Evolutionary conservation across 2,329 filamentous ascomycete species (phyloP).

Genomic region (Colletotrichum sp.): DNA sequence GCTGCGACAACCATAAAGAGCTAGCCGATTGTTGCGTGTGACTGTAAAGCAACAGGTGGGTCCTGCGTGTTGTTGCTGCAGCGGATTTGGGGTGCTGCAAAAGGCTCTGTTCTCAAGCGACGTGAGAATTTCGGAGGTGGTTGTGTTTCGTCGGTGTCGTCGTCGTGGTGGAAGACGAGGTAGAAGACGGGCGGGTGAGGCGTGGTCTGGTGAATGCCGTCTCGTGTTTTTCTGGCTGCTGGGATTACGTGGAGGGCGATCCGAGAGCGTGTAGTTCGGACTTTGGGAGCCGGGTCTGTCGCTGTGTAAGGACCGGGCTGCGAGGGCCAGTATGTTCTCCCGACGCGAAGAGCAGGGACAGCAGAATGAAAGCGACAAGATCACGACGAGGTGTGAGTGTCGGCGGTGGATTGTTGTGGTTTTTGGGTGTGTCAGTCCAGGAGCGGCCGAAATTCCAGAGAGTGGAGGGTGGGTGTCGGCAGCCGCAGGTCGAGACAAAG

Average conservation of each 20-base stretch:
- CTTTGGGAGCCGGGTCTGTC: background rate
- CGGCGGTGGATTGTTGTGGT: slow-evolving; percentile 18
- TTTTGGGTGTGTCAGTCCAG: slow-evolving; percentile 14
- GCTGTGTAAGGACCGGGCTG: background rate
- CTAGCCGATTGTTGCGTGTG: background rate
- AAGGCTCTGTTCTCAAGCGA: background rate
- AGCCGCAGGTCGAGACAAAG: slow-evolving; percentile 19
- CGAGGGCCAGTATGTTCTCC: background rate
- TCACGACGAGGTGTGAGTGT: background rate
- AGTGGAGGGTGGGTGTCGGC: slow-evolving; percentile 13
- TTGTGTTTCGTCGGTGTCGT: background rate
- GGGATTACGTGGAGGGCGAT: slow-evolving; percentile 8
- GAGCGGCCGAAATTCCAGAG: slow-evolving; percentile 21
- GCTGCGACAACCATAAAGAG: slow-evolving; percentile 36
- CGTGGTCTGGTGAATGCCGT: background rate
- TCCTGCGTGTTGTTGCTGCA: background rate
- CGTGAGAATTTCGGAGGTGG: background rate
- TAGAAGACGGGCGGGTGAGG: background rate
- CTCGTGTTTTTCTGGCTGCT: slow-evolving; percentile 16
- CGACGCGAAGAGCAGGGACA: background rate
- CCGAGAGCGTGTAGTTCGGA: background rate
- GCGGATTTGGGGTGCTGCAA: background rate
- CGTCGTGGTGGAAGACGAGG: background rate
- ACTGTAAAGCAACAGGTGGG: background rate
- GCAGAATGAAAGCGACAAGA: slow-evolving; percentile 1